Percentiles rank a stretch among this genome's conserved stretches.
phyloP scores from a whole-genome alignment of 345 rosid species.

The Tarenaya hassleriana region DNA sequence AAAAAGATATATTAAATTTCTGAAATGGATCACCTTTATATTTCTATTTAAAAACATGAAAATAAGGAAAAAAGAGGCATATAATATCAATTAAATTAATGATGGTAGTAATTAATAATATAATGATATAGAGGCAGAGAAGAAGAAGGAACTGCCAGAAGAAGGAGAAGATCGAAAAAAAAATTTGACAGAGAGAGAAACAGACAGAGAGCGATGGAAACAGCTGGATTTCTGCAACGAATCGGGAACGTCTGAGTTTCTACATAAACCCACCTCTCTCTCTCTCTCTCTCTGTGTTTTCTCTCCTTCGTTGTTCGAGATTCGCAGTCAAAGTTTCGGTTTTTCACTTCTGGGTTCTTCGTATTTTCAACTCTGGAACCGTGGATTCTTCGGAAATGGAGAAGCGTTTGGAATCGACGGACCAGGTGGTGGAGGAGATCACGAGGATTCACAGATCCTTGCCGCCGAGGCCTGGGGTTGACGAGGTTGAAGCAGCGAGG shows the following conservation, averaged over 20 bases:
- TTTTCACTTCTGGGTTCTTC: background rate
- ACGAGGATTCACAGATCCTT: conserved; percentile 84
- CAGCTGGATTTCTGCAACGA: conserved; percentile 1
- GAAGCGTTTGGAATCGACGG: conserved; percentile 40
- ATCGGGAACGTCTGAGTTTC: conserved; percentile 1
- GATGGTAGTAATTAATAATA: too few relatives aligned
- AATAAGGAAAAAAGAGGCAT: background rate
- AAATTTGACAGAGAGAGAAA: conserved; percentile 7
- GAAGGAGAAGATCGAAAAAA: conserved; percentile 22
- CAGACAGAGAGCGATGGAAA: conserved; percentile 14
- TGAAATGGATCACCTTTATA: background rate
- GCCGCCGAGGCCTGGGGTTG: conserved; percentile 70
- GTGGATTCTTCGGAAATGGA: conserved; percentile 42
- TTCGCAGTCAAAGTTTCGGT: background rate
- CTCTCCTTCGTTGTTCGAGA: too few relatives aligned
- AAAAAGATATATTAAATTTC: background rate
- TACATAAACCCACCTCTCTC: background rate
- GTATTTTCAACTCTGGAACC: too few relatives aligned
- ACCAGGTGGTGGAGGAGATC: conserved; percentile 80
- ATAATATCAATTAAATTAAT: background rate
- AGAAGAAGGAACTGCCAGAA: background rate
- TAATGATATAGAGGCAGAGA: too few relatives aligned
- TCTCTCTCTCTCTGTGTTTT: background rate
- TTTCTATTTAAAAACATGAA: background rate
- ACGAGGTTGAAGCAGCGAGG: conserved; percentile 80